Evolutionary conservation across 306 rosid genomes (phyloP), one percentile per base, ranked within the genome.

Genomic region (Prunus kanzakura): DNA sequence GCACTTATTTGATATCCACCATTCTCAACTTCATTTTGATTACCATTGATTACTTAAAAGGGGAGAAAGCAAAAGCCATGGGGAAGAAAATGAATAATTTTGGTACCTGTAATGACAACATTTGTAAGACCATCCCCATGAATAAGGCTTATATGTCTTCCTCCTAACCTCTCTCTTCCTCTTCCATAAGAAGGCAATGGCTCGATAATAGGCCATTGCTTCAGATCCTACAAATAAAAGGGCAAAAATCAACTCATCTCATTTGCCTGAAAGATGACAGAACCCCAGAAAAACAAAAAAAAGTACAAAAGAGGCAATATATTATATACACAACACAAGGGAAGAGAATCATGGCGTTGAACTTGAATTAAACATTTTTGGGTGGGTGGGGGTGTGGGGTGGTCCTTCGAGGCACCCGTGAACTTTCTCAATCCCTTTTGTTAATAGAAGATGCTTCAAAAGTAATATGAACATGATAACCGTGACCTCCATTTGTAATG

Each of bases 91-190:
- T 2, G 25, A 20, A 4, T 30, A 18, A 3, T 9, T 12, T 13
- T 46, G 38, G 58, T 82, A 95, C 99, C 97, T 85, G 99, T 95
- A 69, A 95, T 88, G 83, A 92, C 88, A 83, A 95, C 97, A 82
- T 95, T 91, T 63, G 87, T 78, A 66, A 92, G 84, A 11, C 92
- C 97, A 85, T 95, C 81, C 58, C 92, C 98, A 81, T 95, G 98
- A 79, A 95, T 84, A 69, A 95, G 97, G 89, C 98, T 95, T 72
- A 89, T 90, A 82, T 95, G 98, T 70, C 98, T 92, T 77, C 96
- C 97, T 66, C 98, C 98, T 50, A 87, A 60, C 76, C 98, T 86
- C 88, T 95, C 98, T 77, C 98, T 90, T 19, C 98, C 98, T 87
- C 98, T 87, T 80, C 97, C 98, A 81, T 92, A 95, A 19, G 97